A percentile compares a stretch with the other conserved stretches of the same genome.
These are phyloP conservation scores for Peniophora sp. DNA, from an alignment of 1,284 basidiomycete genomes.

Conservation along the genomic window DNA sequence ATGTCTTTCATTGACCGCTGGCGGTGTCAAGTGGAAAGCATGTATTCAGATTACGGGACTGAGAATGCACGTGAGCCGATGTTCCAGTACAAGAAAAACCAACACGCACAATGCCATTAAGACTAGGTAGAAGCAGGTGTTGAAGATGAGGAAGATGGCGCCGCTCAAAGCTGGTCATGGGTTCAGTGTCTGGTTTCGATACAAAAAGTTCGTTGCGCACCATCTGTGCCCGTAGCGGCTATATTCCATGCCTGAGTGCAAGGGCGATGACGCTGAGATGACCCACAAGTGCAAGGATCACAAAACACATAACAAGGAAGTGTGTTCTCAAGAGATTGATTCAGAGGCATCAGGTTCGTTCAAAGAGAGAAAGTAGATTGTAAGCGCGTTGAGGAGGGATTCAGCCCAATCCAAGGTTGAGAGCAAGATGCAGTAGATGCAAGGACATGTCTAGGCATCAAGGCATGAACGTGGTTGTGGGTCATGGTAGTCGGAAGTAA, in stretches of 20 bases:
- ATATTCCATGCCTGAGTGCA: slow-evolving; percentile 52
- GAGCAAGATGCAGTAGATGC: too few species aligned
- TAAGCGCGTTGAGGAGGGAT: too few species aligned
- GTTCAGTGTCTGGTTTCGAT: not conserved
- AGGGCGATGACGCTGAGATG: slow-evolving; percentile 45
- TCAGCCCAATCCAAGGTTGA: too few species aligned
- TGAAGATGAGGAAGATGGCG: slow-evolving; percentile 44
- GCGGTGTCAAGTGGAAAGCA: too few species aligned
- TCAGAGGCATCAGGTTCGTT: not conserved
- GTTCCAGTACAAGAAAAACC: too few species aligned
- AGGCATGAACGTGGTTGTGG: too few species aligned
- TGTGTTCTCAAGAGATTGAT: slow-evolving; percentile 22
- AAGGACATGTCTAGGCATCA: too few species aligned
- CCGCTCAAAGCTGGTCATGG: slow-evolving; percentile 34
- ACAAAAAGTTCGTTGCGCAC: slow-evolving; percentile 19
- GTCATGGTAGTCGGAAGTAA: too few species aligned
- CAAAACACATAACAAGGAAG: slow-evolving; percentile 47
- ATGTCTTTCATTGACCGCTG: too few species aligned
- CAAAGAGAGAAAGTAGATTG: too few species aligned
- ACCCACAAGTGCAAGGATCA: slow-evolving; percentile 46
- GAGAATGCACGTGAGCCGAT: too few species aligned
- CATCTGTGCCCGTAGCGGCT: slow-evolving; percentile 25
- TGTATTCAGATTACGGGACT: too few species aligned
- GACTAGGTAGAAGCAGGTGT: slow-evolving; percentile 35
- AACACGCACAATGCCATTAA: slow-evolving; percentile 37